A percentile compares a stretch with the other conserved stretches of the same genome.
These are phyloP conservation scores for Taphrina sp. DNA, from an alignment of 1,139 yeast species.

Conservation along the genomic window DNA sequence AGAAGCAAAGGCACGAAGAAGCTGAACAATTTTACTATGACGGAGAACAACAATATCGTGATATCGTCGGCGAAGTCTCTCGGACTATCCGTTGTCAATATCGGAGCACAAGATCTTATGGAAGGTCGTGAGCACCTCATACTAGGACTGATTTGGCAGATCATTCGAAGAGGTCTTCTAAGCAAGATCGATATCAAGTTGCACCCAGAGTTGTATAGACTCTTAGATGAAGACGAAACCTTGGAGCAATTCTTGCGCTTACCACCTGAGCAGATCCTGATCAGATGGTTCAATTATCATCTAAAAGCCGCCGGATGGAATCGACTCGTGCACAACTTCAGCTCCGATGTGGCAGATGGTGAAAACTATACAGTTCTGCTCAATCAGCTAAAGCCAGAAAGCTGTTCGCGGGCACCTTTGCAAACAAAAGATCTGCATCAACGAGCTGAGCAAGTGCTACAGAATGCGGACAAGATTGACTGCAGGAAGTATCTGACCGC, in stretches of 20 bases:
- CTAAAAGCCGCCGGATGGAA: constrained; percentile 89
- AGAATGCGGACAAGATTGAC: constrained; percentile 83
- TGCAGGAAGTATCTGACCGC: constrained; percentile 96
- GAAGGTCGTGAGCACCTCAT: constrained; percentile 96
- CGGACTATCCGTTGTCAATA: constrained; percentile 88
- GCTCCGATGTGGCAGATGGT: constrained; percentile 87
- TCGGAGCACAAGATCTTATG: constrained; percentile 93
- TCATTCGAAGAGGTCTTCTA: constrained; percentile 90
- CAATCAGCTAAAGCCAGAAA: constrained; percentile 81
- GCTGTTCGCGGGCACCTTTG: constrained; percentile 78
- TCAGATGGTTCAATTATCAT: constrained; percentile 97
- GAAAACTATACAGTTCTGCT: constrained; percentile 88
- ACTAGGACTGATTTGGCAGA: constrained; percentile 96
- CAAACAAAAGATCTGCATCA: constrained; percentile 65
- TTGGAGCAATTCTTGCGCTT: constrained; percentile 91
- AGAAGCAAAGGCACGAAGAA: constrained; percentile 75
- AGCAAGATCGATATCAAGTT: constrained; percentile 91
- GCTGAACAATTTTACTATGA: constrained; percentile 92
- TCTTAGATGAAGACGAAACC: constrained; percentile 94
- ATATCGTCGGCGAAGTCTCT: constrained; percentile 98
- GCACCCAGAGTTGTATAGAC: constrained; percentile 94
- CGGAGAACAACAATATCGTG: constrained; percentile 95
- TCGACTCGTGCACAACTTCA: constrained; percentile 76
- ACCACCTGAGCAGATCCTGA: constrained; percentile 94
- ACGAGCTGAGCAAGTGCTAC: constrained; percentile 83